Evolutionary conservation across 441 rosid species (phyloP), one percentile per base, ranked within the genome.

Genomic region (Adansonia madagascariensis): DNA sequence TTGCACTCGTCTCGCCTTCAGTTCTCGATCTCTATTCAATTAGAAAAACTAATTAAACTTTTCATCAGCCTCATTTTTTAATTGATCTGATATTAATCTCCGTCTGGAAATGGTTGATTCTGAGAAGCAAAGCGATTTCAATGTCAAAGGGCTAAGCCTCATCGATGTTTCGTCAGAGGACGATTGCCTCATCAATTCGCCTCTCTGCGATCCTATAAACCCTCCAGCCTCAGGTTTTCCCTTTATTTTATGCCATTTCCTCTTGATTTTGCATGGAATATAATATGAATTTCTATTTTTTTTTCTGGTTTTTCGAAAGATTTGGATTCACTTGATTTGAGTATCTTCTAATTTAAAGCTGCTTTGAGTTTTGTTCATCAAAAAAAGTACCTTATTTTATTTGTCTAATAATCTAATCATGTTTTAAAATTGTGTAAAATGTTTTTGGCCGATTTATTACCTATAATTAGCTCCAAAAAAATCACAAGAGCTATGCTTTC

Each of bases 111-210:
- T 93, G 99, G 92, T 81, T 62, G 95, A 87, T 53, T 22, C 87
- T 27, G 85, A 81, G 72, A 81, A 82, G 59, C 80, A 66, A 78
- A 57, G 70, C 73, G 82, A 74, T 75, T 79, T 86, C 15, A 82
- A 81, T 44, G 79, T 83, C 72, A 81, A 75, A 76, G 83, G 85
- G 73, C 86, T 89, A 46, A 87, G 92, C 77, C 89, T 97, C 73
- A 89, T 94, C 63, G 98, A 97, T 60, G 87, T 93, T 76, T 83
- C 91, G 60, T 87, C 84, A 44, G 99, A 93, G 79, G 97, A 94
- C 69, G 99, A 97, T 81, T 87, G 85, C 83, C 96, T 94, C 79
- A 88, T 91, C 86, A 41, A 77, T 81, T 84, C 93, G 15, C 86
- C 94, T 41, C 74, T 82, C 12, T 79, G n/a, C 50, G 80, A 85